Evolutionary conservation across 2,329 filamentous ascomycete species (phyloP).

Genomic region (Colletotrichum siamense): DNA sequence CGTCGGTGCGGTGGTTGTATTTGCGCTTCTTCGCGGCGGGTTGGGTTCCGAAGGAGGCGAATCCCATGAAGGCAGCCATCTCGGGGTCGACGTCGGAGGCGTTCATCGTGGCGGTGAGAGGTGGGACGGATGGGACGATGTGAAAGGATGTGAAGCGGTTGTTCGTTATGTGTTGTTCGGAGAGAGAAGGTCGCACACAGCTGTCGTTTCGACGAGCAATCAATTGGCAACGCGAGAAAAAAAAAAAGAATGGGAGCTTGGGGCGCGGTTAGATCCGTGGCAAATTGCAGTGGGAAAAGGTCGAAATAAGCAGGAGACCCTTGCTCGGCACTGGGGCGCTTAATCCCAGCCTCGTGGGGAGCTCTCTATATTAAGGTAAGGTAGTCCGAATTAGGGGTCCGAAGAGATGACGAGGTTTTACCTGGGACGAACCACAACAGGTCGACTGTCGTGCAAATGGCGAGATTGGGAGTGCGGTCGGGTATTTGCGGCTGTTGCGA

Average conservation of each 20-base stretch:
- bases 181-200: background rate
- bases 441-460: background rate
- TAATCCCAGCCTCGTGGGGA: slow-evolving; percentile 8
- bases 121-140: background rate
- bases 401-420: background rate
- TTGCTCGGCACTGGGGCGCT: slow-evolving; percentile 9
- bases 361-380: background rate
- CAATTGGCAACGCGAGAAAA: background rate
- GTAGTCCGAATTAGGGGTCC: background rate
- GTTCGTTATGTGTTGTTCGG: background rate
- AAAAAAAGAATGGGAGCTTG: background rate
- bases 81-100: slow-evolving; percentile 30
- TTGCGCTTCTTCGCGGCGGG: slow-evolving; percentile 68
- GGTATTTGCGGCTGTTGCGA: slow-evolving; percentile 6
- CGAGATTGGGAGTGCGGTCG: background rate
- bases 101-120: slow-evolving; percentile 12
- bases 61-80: slow-evolving; percentile 75
- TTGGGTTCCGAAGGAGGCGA: slow-evolving; percentile 70
- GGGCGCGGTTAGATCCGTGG: slow-evolving; percentile 5
- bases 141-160: background rate
- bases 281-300: background rate
- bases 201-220: background rate
- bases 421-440: background rate
- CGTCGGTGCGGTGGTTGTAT: slow-evolving; percentile 63
- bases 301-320: slow-evolving; percentile 12